These are phyloP conservation scores for Camelina hispida DNA, from an alignment of 345 rosid species.

Conservation along the genomic window DNA sequence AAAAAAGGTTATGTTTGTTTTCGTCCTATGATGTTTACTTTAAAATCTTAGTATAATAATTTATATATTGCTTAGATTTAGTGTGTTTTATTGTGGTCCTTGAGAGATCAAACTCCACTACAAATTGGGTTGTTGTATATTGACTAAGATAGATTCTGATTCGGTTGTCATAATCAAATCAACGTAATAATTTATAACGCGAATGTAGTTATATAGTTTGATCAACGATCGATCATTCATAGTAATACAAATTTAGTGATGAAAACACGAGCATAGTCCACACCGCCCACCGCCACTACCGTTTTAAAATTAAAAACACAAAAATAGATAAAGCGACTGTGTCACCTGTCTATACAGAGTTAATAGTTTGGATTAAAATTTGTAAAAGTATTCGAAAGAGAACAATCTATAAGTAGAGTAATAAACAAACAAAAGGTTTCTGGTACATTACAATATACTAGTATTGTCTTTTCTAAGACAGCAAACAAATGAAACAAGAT, in stretches of 20 bases:
- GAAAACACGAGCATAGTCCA: not conserved
- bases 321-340: not conserved
- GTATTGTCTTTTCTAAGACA: conserved; percentile 36
- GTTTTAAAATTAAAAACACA: not conserved
- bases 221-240: not conserved
- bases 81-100: conserved; percentile 29
- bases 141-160: conserved; percentile 12
- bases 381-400: not conserved
- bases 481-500: conserved; percentile 31
- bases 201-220: not conserved
- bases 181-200: conserved; percentile 15
- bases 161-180: conserved; percentile 7
- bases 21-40: conserved; percentile 14
- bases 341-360: conserved; percentile 20
- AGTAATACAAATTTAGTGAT: not conserved
- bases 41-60: not conserved
- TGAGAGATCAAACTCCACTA: not conserved
- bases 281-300: not conserved
- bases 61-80: not conserved
- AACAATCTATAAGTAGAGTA: conserved; percentile 12
- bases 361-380: not conserved
- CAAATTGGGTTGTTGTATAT: not conserved
- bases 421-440: conserved; percentile 31
- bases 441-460: conserved; percentile 24
- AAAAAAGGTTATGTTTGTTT: conserved; percentile 14